phyloP scores from a whole-genome alignment of 106 monocot species.

The Acorus calamus region DNA sequence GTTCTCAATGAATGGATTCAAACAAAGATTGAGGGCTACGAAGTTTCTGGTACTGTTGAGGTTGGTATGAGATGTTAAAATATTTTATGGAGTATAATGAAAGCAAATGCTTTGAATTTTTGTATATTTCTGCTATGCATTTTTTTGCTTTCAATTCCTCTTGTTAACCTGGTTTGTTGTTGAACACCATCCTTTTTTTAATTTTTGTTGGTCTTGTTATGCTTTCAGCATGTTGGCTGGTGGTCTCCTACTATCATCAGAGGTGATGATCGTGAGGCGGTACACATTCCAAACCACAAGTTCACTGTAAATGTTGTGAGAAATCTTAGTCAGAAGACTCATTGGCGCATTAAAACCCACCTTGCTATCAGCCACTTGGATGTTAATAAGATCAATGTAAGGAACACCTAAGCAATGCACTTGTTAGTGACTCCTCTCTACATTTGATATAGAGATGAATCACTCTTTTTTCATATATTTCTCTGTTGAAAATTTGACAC shows the following conservation, averaged over 20 bases:
- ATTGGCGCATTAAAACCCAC: conserved; percentile 98
- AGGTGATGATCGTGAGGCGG: conserved; percentile 94
- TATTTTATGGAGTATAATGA: too few species aligned
- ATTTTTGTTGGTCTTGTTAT: neutral
- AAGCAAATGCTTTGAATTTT: too few species aligned
- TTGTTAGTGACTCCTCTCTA: neutral
- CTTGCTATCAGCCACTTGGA: conserved; percentile 95
- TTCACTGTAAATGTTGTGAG: conserved; percentile 88
- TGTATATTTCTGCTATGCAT: too few species aligned
- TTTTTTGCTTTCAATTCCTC: too few species aligned
- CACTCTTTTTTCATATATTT: neutral
- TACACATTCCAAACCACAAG: conserved; percentile 99
- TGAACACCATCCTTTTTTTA: neutral
- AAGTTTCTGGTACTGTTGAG: conserved; percentile 97
- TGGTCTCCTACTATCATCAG: conserved; percentile 98
- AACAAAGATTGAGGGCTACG: conserved; percentile 87
- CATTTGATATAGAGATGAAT: neutral
- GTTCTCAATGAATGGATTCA: conserved; percentile 94
- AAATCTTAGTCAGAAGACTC: conserved; percentile 91
- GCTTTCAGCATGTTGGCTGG: conserved; percentile 89
- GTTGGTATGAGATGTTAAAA: conserved; percentile 24
- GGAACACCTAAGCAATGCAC: neutral
- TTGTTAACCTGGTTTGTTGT: neutral
- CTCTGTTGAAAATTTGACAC: neutral
- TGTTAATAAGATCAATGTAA: conserved; percentile 87